Conservation (phyloP, 2,329 filamentous ascomycete species). For the Hypoxylon sp. region DNA sequence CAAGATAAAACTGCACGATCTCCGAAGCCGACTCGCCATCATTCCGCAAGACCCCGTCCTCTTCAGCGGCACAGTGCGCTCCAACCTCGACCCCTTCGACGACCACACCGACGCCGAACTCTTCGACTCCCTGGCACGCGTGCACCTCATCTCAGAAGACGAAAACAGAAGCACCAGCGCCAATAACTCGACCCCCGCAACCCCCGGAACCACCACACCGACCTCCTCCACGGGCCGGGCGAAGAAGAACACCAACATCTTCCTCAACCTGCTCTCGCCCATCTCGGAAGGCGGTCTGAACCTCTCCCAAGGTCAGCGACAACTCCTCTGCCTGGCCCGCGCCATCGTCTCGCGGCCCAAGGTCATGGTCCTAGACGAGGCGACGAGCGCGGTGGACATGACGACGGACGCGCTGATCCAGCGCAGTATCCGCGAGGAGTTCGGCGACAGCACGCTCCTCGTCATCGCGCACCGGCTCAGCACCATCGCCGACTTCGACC, state of each 20-base stretch:
- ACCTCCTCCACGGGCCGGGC: conserved; percentile 43
- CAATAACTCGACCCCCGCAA: conserved; percentile 41
- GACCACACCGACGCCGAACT: conserved; percentile 74
- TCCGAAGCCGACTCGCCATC: conserved; percentile 79
- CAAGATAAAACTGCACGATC: conserved; percentile 72
- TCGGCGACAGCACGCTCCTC: conserved; percentile 69
- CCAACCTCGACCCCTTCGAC: conserved; percentile 80
- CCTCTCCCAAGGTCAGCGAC: conserved; percentile 78
- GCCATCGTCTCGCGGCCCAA: conserved; percentile 77
- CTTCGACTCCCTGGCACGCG: conserved; percentile 72
- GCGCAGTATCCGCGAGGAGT: conserved; percentile 75
- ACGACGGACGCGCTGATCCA: conserved; percentile 78
- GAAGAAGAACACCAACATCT: conserved; percentile 69
- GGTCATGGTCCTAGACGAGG: conserved; percentile 83
- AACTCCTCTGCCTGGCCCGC: conserved; percentile 77
- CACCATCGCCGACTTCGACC: conserved; percentile 80
- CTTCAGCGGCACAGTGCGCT: conserved; percentile 80
- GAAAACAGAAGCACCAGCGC: conserved; percentile 33
- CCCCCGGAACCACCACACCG: conserved; percentile 49
- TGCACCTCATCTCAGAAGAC: conserved; percentile 67
- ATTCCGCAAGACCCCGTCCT: conserved; percentile 84
- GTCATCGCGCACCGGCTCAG: conserved; percentile 80
- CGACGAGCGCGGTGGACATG: conserved; percentile 82
- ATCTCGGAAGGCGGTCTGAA: conserved; percentile 79
- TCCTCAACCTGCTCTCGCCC: conserved; percentile 67